Evolutionary conservation across 768 basidiomycete genomes (phyloP), one percentile per base, ranked within the genome.

Genomic region (Gloeophyllum trabeum): DNA sequence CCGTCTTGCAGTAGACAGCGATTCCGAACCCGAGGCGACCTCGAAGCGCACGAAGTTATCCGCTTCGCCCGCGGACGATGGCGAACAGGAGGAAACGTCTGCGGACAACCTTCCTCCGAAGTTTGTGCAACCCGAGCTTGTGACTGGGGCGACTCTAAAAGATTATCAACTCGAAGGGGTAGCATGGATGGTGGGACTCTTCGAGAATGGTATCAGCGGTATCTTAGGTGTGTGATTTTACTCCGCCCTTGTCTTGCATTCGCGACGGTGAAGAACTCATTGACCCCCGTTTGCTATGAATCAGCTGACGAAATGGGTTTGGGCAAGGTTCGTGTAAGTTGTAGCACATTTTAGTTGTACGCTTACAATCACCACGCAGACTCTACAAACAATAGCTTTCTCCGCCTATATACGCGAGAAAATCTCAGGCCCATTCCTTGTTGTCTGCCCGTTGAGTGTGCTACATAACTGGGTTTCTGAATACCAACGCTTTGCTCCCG

Each of bases 251-350:
- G 28, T 32, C 28, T 32, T 32, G 16, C 28, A 10, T 10, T 16
- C 16, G 10, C 28, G 16, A 32, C n/a, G n/a, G n/a, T n/a, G n/a
- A n/a, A n/a, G n/a, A n/a, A n/a, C n/a, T n/a, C n/a, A n/a, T n/a
- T n/a, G n/a, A n/a, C n/a, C n/a, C n/a, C n/a, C n/a, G n/a, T n/a
- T n/a, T n/a, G n/a, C 51, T 61, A 21, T 30, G n/a, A n/a, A n/a
- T n/a, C 60, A 79, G 92, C 92, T 21, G 92, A 96, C 52, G 92
- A 96, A 57, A 96, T 96, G 92, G 92, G 91, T 16, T 64, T 94
- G 1, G 91, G 91, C 40, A 90, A 85, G n/a, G n/a, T n/a, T 4
- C 1, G 7, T 19, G 14, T 21, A 24, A 10, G 6, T 2, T n/a
- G 4, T 1, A 5, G 20, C 50, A 53, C 24, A 53, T 30, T 22